Percentiles rank a stretch among this genome's conserved stretches.
phyloP scores from a whole-genome alignment of 257 asterid genomes.

The Ilex asprella region DNA sequence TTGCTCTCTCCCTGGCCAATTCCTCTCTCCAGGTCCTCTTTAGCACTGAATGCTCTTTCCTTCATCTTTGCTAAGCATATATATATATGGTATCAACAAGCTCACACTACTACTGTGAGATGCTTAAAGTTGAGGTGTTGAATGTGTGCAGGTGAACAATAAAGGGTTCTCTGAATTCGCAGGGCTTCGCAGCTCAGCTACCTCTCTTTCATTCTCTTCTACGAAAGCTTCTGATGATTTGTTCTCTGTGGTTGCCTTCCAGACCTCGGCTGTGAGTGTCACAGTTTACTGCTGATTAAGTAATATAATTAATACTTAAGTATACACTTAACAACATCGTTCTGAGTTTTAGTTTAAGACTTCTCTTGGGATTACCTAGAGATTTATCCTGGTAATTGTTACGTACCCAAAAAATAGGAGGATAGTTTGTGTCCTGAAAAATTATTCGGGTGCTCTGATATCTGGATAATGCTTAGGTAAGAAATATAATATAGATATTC shows the following conservation, averaged over 20 bases:
- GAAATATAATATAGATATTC: too few relatives aligned
- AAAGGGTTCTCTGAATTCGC: conserved; percentile 81
- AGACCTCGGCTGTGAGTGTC: conserved; percentile 69
- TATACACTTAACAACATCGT: too few relatives aligned
- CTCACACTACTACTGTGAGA: too few relatives aligned
- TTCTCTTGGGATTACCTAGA: not conserved
- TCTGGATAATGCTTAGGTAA: too few relatives aligned
- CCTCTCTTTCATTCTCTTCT: conserved; percentile 41
- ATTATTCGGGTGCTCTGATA: too few relatives aligned
- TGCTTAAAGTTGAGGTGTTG: not conserved
- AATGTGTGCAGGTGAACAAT: conserved; percentile 52
- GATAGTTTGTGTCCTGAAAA: too few relatives aligned
- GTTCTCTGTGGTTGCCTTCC: conserved; percentile 61
- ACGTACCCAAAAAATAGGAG: too few relatives aligned
- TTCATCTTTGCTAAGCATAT: not conserved
- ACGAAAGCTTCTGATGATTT: conserved; percentile 57
- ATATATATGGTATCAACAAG: too few relatives aligned
- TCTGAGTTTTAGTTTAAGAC: not conserved
- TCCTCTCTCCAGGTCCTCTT: conserved; percentile 65
- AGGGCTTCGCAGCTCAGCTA: conserved; percentile 68
- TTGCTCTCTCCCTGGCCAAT: conserved; percentile 65
- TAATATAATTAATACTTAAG: not conserved
- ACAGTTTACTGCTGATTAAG: not conserved
- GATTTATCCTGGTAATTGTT: too few relatives aligned
- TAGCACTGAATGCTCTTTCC: not conserved